phyloP scores from a whole-genome alignment of 192 early-diverging fungal species.

The Umbelopsis vinacea region DNA sequence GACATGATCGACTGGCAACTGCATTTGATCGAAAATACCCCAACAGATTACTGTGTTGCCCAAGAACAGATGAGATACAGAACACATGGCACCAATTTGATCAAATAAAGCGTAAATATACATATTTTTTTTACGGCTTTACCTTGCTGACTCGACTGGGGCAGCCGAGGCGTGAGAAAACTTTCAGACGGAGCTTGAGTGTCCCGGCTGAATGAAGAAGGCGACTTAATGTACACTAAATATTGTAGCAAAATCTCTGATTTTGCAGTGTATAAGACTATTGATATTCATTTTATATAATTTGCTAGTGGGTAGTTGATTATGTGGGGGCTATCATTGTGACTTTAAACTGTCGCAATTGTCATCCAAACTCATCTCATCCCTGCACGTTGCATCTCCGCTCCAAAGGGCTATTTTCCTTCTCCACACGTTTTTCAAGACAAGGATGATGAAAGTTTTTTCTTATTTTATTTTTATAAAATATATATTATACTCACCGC shows the following conservation, averaged over 20 bases:
- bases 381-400: constrained; percentile 3
- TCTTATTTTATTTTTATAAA: constrained; percentile 2
- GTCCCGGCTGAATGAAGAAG: constrained; percentile 10
- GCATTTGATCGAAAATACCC: background rate
- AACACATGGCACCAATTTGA: constrained; percentile 5
- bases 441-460: background rate
- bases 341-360: background rate
- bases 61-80: background rate
- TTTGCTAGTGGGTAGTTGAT: background rate
- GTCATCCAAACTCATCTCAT: constrained; percentile 17
- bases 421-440: constrained; percentile 12
- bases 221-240: background rate
- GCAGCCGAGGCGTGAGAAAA: constrained; percentile 15
- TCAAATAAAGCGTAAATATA: background rate
- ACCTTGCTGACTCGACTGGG: background rate
- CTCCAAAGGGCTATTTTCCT: constrained; percentile 11
- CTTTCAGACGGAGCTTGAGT: constrained; percentile 11
- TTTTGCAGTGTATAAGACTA: too few relatives aligned
- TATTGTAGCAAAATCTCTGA: background rate
- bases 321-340: background rate
- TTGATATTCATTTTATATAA: too few relatives aligned
- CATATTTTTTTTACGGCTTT: too few relatives aligned
- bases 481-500: background rate
- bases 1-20: background rate
- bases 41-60: too few relatives aligned